Evolutionary conservation across 2,329 filamentous ascomycete genomes (phyloP), one percentile per base, ranked within the genome.

Genomic region (Colletotrichum orchidophilum): DNA sequence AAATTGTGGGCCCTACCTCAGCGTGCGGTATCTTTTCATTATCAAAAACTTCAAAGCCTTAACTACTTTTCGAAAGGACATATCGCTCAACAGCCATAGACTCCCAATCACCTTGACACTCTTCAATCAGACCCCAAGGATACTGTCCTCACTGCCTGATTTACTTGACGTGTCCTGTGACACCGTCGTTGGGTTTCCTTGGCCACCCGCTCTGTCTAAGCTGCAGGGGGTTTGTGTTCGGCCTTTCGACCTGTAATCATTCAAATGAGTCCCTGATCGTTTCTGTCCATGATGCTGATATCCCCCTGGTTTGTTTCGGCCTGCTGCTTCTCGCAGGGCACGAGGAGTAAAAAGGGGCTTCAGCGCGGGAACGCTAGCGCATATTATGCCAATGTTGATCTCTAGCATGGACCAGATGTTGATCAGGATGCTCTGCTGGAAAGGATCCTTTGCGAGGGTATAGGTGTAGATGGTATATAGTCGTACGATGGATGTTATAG

Each of bases 321-420:
- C 54, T 12, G 67, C 26, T 3, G 66, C 70, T 24, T 72, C 65
- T 11, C 66, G 33, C 7, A 69, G 46, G 12, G 65, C 60, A 27
- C 26, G 27, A 13, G 80, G 81, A 15, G 80, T 81, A 70, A 85
- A 83, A 4, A 87, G 75, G 0, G 86, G 86, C 66, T 87, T 87
- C 6, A 88, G 78, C 0, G 86, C 85, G 0, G 86, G 85, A 0
- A 86, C 80, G 8, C 82, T 85, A 24, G 85, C 84, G 73, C 86
- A 88, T 33, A 84, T 76, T 46, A 88, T 84, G n/a, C 82, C 85
- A 6, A 83, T 77, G 66, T 85, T 87, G 70, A 87, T 79, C 72
- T 88, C 86, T 60, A 88, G 81, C 67, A 83, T 81, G 26, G 81
- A 83, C 83, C 85, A 86, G 13, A 86, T 67, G 52, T 83, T 83